These are phyloP conservation scores for Aeschynomene evenia DNA, from an alignment of 306 rosid species.

Conservation along the genomic window DNA sequence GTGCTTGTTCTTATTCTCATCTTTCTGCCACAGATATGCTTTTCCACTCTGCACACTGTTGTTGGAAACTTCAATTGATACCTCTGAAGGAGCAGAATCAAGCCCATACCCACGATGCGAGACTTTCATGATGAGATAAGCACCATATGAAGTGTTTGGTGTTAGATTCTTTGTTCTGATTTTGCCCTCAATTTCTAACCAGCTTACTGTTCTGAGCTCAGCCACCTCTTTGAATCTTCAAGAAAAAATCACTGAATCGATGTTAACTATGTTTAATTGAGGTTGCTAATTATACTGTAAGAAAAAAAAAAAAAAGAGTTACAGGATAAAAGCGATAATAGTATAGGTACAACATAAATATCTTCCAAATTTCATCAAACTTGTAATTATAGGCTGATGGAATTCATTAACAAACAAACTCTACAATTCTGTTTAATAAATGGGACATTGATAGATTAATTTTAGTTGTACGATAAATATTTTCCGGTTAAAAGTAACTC, in stretches of 20 bases:
- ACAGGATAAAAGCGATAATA: neutral
- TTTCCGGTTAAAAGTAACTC: neutral
- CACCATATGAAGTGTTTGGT: conserved; percentile 49
- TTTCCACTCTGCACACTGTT: conserved; percentile 27
- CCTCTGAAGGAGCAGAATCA: conserved; percentile 33
- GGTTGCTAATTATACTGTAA: neutral
- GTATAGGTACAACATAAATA: too few species aligned
- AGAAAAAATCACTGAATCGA: neutral
- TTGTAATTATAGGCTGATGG: too few species aligned
- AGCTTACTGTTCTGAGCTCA: conserved; percentile 49
- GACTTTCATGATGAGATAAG: conserved; percentile 51
- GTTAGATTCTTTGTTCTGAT: conserved; percentile 40
- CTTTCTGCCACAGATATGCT: conserved; percentile 28
- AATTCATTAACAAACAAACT: too few species aligned
- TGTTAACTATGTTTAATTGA: neutral
- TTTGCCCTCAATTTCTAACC: conserved; percentile 62
- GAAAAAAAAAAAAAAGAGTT: neutral
- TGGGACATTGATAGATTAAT: too few species aligned
- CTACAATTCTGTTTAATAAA: too few species aligned
- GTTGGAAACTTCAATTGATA: conserved; percentile 30
- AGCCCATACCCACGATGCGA: conserved; percentile 57
- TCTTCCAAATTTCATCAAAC: too few species aligned
- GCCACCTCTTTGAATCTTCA: conserved; percentile 54
- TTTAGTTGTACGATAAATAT: too few species aligned
- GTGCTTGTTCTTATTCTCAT: neutral